Evolutionary conservation across 148 eudicot genomes (phyloP).

Genomic region (Persicaria maculosa): DNA sequence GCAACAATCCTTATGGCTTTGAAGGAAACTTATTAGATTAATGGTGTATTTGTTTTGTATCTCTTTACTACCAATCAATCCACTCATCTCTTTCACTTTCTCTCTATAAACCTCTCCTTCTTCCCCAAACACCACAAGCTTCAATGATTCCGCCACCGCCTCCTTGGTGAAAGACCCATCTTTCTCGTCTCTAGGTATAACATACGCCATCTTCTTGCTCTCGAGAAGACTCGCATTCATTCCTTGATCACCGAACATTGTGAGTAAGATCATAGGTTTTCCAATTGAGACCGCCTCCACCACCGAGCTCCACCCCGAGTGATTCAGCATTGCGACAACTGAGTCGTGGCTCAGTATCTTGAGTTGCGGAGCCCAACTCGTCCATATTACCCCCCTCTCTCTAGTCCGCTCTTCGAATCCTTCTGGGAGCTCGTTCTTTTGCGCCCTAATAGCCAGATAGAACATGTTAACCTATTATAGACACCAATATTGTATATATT

Average conservation of each 20-base stretch:
- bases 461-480: no score
- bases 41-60: not conserved
- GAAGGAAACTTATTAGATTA: not conserved
- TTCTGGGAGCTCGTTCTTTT: conserved; percentile 25
- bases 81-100: conserved; percentile 32
- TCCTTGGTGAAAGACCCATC: no score
- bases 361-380: conserved; percentile 48
- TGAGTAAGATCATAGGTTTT: conserved; percentile 21
- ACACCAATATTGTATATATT: not conserved
- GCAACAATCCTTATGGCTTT: not conserved
- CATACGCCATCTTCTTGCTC: no score
- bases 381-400: conserved; percentile 31
- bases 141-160: no score
- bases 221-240: no score
- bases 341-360: conserved; percentile 37
- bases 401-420: conserved; percentile 40
- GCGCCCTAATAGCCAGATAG: not conserved
- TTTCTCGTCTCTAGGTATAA: no score
- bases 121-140: not conserved
- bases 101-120: conserved; percentile 23
- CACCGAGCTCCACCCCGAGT: conserved; percentile 36
- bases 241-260: conserved; percentile 26
- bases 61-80: conserved; percentile 20
- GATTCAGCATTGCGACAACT: conserved; percentile 41
- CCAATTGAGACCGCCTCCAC: conserved; percentile 30